Evolutionary conservation across 768 basidiomycete genomes (phyloP), one percentile per base, ranked within the genome.

Genomic region (Megacollybia marginata): DNA sequence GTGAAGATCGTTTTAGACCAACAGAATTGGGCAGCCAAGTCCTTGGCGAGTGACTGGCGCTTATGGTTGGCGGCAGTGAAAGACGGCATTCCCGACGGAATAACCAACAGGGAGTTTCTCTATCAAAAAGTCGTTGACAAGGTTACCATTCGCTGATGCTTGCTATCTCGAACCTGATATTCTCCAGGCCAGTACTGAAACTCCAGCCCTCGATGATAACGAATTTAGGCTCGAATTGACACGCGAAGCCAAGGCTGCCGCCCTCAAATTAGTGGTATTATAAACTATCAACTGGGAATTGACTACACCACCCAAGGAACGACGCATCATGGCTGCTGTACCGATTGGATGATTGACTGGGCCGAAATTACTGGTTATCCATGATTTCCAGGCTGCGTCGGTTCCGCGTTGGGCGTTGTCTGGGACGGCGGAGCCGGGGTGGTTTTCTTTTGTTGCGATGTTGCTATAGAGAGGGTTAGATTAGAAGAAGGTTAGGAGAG

Each of bases 191-290:
- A n/a, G 15, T 15, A 12, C 2, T 34, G 23, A 49, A 44, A 13
- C 15, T 33, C 16, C 34, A 15, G 19, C 33, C n/a, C n/a, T n/a
- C n/a, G n/a, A n/a, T n/a, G n/a, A n/a, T n/a, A n/a, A n/a, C n/a
- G n/a, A n/a, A n/a, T n/a, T n/a, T n/a, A n/a, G n/a, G n/a, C n/a
- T n/a, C n/a, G n/a, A n/a, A n/a, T n/a, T n/a, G n/a, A n/a, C n/a
- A n/a, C n/a, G n/a, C n/a, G n/a, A n/a, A n/a, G n/a, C n/a, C n/a
- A n/a, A n/a, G n/a, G n/a, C n/a, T n/a, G n/a, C n/a, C 3, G 44
- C 73, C 9, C 78, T 71, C 31, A 80, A 68, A 52, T 76, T 76
- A 6, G 64, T 52, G 4, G 73, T 75, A 49, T 73, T 71, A 54
- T 76, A 76, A 6, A 76, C 68, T 52, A 56, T 69, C 16, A 76